These are phyloP conservation scores for Kodamaea ohmeri DNA, from an alignment of 1,139 yeast species.

Conservation along the genomic window DNA sequence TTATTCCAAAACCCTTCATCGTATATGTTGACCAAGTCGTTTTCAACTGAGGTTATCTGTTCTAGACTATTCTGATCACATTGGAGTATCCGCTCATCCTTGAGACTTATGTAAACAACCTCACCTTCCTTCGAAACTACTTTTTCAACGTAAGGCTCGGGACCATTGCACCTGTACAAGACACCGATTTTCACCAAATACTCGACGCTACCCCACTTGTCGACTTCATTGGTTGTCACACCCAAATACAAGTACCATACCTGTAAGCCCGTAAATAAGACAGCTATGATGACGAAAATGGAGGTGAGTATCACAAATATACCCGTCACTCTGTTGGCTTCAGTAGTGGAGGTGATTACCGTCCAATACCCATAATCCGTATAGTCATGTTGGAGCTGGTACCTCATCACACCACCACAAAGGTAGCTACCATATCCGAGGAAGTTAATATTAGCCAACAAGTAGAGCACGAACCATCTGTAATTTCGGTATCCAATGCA, in stretches of 20 bases:
- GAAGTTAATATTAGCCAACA: conserved; percentile 53
- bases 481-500: conserved; percentile 82
- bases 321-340: conserved; percentile 47
- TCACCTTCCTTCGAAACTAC: conserved; percentile 15
- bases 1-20: conserved; percentile 62
- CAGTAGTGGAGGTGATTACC: conserved; percentile 27
- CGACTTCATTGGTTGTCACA: conserved; percentile 85
- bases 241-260: conserved; percentile 67
- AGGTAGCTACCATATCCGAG: conserved; percentile 60
- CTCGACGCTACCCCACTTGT: conserved; percentile 78
- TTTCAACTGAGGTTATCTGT: conserved; percentile 30
- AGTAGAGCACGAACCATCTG: conserved; percentile 63
- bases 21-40: conserved; percentile 59
- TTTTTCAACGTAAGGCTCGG: conserved; percentile 21
- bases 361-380: conserved; percentile 22
- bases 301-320: conserved; percentile 52
- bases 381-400: conserved; percentile 16
- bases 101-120: conserved; percentile 29
- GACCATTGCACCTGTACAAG: conserved; percentile 20
- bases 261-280: conserved; percentile 61
- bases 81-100: conserved; percentile 22
- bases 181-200: conserved; percentile 47
- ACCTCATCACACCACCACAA: conserved; percentile 24
- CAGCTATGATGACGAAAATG: conserved; percentile 51
- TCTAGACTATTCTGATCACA: not conserved